Percentiles rank a stretch among this genome's conserved stretches.
phyloP scores from a whole-genome alignment of 2,329 filamentous ascomycete species.

The Grosmannia penicillata region DNA sequence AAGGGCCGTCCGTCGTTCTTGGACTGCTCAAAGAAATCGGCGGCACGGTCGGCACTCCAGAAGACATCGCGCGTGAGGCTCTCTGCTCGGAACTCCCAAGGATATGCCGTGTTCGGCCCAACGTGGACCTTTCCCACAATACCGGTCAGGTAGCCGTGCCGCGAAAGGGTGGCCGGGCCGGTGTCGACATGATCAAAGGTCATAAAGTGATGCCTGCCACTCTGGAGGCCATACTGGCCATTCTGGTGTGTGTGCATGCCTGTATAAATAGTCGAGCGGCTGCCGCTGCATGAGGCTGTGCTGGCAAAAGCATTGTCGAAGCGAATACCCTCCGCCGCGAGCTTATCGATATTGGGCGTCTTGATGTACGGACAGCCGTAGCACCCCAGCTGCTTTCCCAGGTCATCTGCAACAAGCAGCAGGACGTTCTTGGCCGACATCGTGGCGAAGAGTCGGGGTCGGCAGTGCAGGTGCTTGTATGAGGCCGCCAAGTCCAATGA shows the following conservation, averaged over 20 bases:
- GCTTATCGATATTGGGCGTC: constrained; percentile 25
- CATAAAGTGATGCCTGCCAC: constrained; percentile 23
- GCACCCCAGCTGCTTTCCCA: constrained; percentile 6
- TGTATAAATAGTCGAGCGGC: constrained; percentile 30
- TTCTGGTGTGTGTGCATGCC: constrained; percentile 33
- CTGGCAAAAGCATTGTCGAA: constrained; percentile 27
- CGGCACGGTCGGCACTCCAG: constrained; percentile 22
- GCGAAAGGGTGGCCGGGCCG: constrained; percentile 21
- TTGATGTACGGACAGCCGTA: constrained; percentile 8
- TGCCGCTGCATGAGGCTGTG: constrained; percentile 32
- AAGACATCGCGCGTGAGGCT: constrained; percentile 28
- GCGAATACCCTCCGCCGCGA: constrained; percentile 20
- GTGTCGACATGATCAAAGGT: constrained; percentile 29
- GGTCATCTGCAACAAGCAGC: constrained; percentile 6
- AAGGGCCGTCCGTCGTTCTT: constrained; percentile 19
- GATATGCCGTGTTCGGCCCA: constrained; percentile 22
- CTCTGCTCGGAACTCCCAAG: constrained; percentile 24
- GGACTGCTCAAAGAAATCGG: constrained; percentile 22
- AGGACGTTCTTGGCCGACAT: constrained; percentile 3
- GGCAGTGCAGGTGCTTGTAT: too few species aligned
- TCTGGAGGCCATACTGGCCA: constrained; percentile 28
- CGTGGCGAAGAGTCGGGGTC: too few species aligned
- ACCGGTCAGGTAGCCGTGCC: constrained; percentile 26
- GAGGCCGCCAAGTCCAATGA: too few species aligned
- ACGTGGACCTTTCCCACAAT: constrained; percentile 35